A percentile compares a stretch with the other conserved stretches of the same genome.
Conservation (phyloP, 768 basidiomycete species). For the Mycena kentingensis region DNA sequence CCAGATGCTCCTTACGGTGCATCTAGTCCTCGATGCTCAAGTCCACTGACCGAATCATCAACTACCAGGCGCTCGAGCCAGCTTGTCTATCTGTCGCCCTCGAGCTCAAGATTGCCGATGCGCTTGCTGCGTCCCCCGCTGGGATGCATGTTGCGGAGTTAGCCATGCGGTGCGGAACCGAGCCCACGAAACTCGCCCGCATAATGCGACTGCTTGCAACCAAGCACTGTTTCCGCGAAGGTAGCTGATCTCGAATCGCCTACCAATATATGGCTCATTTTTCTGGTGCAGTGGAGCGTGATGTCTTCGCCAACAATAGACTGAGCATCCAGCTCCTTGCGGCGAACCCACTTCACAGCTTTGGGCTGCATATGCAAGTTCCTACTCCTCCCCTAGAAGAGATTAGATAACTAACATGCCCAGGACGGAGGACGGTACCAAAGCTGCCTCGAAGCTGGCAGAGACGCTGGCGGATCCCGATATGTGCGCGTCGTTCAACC, state of each 20-base stretch:
- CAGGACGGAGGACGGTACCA: constrained; percentile 19
- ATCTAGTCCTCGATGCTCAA: background rate
- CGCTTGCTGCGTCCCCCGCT: constrained; percentile 25
- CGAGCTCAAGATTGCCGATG: constrained; percentile 26
- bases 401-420: background rate
- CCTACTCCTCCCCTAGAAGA: background rate
- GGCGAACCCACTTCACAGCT: constrained; percentile 20
- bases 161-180: constrained; percentile 18
- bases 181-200: constrained; percentile 30
- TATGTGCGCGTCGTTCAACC: constrained; percentile 19
- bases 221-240: constrained; percentile 33
- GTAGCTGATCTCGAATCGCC: constrained; percentile 11
- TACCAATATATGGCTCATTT: background rate
- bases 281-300: constrained; percentile 18
- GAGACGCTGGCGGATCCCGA: constrained; percentile 19
- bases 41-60: background rate
- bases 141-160: constrained; percentile 30
- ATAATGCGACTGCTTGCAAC: constrained; percentile 29
- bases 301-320: constrained; percentile 31
- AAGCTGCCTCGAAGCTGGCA: constrained; percentile 8
- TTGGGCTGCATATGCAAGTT: constrained; percentile 16
- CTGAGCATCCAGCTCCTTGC: constrained; percentile 25
- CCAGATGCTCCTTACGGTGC: constrained; percentile 13
- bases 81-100: constrained; percentile 18
- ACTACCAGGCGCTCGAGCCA: constrained; percentile 14